Evolutionary conservation across 345 rosid genomes (phyloP), one percentile per base, ranked within the genome.

Genomic region (Limnanthes douglasii): DNA sequence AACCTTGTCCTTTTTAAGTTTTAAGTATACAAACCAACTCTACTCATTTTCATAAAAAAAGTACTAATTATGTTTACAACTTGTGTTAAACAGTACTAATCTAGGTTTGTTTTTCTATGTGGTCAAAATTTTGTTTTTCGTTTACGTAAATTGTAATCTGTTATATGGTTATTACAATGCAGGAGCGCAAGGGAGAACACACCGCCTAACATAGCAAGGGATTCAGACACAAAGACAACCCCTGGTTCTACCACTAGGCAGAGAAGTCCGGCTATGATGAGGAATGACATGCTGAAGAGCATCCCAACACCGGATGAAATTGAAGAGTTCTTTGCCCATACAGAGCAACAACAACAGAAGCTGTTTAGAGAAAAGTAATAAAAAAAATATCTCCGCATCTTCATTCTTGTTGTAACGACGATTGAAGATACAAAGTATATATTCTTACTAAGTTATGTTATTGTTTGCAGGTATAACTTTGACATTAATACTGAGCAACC

Each of bases 401-500:
- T n/a, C n/a, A n/a, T n/a, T n/a, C n/a, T n/a, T n/a, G n/a, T n/a
- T n/a, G n/a, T n/a, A n/a, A n/a, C n/a, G n/a, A n/a, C n/a, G n/a
- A n/a, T n/a, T n/a, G n/a, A n/a, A n/a, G n/a, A n/a, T n/a, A n/a
- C n/a, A n/a, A n/a, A n/a, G n/a, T n/a, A n/a, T n/a, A n/a, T n/a
- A n/a, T n/a, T n/a, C n/a, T n/a, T n/a, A n/a, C n/a, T n/a, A n/a
- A 18, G 32, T 15, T 19, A 38, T 11, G 5, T 1, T n/a, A 26
- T 29, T 6, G 25, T 40, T 50, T 61, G 54, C 72, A 81, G 94
- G 70, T 81, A 77, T 53, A 77, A 86, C 81, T 86, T 75, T 50
- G 97, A 86, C 52, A 29, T 73, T 5, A 59, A 50, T 42, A 78
- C 61, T 24, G 94, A 73, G 16, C 11, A 46, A 37, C 94, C 97